Evolutionary conservation across 257 asterid genomes (phyloP).

Genomic region (Petrea volubilis): DNA sequence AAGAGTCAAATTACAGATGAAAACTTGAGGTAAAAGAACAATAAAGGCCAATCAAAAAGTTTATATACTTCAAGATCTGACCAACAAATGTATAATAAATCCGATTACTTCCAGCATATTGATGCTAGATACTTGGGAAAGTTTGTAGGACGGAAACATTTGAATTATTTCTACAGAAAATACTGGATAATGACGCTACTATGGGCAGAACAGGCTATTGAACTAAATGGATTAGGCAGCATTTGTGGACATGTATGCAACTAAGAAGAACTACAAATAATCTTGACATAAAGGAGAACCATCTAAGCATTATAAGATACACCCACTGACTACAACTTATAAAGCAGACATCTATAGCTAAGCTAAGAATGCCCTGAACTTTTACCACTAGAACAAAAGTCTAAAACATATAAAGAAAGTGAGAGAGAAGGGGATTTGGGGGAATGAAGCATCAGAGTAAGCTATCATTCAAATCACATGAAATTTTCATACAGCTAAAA

Average conservation of each 20-base stretch:
- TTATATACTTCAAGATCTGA: conserved; percentile 9
- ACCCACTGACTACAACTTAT: not conserved
- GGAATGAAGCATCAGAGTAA: not conserved
- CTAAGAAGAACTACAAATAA: not conserved
- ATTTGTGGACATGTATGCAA: not conserved
- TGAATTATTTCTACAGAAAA: not conserved
- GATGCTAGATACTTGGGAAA: not conserved
- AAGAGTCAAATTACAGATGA: conserved; percentile 1
- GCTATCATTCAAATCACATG: not conserved
- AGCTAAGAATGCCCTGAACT: not conserved
- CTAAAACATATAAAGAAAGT: not conserved
- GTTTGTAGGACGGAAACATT: not conserved
- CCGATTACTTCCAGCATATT: not conserved
- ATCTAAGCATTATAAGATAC: not conserved
- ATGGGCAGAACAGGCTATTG: not conserved
- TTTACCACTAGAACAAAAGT: not conserved
- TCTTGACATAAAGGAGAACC: not conserved
- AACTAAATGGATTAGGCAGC: not conserved
- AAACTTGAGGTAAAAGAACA: conserved; percentile 18
- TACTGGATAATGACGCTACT: not conserved
- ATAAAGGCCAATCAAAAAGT: conserved; percentile 5
- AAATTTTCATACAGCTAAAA: not conserved
- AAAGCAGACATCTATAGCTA: not conserved
- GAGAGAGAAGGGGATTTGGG: not conserved
- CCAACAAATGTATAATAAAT: not conserved